A percentile compares a stretch with the other conserved stretches of the same genome.
Evolutionary conservation across 257 asterid species (phyloP).

Genomic region (Henckelia pumila): DNA sequence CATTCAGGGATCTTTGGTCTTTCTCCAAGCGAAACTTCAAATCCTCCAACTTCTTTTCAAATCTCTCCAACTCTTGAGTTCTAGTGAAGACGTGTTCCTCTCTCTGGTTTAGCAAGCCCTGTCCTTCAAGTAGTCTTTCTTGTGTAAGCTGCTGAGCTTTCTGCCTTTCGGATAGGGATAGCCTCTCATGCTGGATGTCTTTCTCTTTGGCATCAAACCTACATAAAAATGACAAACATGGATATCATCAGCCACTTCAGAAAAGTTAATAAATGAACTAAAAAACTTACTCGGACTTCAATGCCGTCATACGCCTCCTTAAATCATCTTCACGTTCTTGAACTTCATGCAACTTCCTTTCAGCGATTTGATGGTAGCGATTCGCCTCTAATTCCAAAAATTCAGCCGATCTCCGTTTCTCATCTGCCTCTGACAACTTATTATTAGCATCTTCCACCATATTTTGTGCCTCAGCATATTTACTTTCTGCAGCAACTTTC

Average conservation of each 20-base stretch:
- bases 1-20: constrained; percentile 48
- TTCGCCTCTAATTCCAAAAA: constrained; percentile 87
- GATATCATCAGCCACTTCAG: constrained; percentile 7
- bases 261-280: constrained; percentile 23
- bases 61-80: constrained; percentile 64
- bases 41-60: constrained; percentile 63
- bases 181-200: constrained; percentile 79
- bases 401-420: constrained; percentile 68
- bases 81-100: constrained; percentile 62
- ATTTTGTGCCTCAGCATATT: constrained; percentile 63
- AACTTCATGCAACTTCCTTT: constrained; percentile 86
- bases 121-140: constrained; percentile 76
- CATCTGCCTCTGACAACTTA: constrained; percentile 66
- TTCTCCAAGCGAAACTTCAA: constrained; percentile 49
- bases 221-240: constrained; percentile 23
- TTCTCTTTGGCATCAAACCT: constrained; percentile 85
- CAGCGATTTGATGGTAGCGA: constrained; percentile 73
- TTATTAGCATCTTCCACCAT: constrained; percentile 70
- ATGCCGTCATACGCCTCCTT: constrained; percentile 60
- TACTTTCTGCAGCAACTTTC: constrained; percentile 69
- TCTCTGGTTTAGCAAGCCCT: constrained; percentile 81
- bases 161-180: constrained; percentile 68
- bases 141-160: constrained; percentile 69
- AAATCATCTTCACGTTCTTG: constrained; percentile 96
- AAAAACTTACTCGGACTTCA: constrained; percentile 75